These are phyloP conservation scores for Salix viminalis DNA, from an alignment of 345 rosid species.

Conservation along the genomic window DNA sequence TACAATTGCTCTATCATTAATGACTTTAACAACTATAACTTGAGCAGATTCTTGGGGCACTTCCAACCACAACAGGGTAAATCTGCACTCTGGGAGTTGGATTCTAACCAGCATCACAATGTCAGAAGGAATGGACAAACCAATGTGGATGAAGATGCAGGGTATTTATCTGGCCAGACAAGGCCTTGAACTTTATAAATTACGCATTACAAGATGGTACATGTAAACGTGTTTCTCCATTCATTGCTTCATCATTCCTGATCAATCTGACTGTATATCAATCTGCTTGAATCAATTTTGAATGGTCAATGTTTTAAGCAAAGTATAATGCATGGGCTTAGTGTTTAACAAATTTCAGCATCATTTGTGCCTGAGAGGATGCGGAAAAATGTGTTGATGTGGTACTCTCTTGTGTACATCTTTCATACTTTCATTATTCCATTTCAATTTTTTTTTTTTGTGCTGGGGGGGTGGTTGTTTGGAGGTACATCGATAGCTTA, in stretches of 20 bases:
- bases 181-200: slow-evolving; percentile 4
- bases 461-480: not conserved
- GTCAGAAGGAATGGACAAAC: slow-evolving; percentile 59
- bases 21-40: slow-evolving; percentile 4
- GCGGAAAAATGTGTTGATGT: not conserved
- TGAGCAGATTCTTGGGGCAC: slow-evolving; percentile 84
- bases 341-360: not conserved
- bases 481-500: not conserved
- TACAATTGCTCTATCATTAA: not conserved
- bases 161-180: slow-evolving; percentile 39
- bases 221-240: not conserved
- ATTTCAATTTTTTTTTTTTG: not conserved
- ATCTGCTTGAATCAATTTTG: slow-evolving; percentile 8
- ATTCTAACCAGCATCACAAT: slow-evolving; percentile 48
- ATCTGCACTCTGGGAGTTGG: slow-evolving; percentile 80
- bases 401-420: slow-evolving; percentile 4
- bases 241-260: not conserved
- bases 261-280: not conserved
- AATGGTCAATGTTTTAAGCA: slow-evolving; percentile 15
- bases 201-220: not conserved
- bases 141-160: slow-evolving; percentile 51
- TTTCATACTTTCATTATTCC: not conserved
- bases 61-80: slow-evolving; percentile 72
- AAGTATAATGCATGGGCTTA: not conserved
- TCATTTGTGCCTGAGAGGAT: not conserved